A percentile compares a stretch with the other conserved stretches of the same genome.
Evolutionary conservation across 2,329 filamentous ascomycete species (phyloP).

Genomic region (Aquanectria penicillioides): DNA sequence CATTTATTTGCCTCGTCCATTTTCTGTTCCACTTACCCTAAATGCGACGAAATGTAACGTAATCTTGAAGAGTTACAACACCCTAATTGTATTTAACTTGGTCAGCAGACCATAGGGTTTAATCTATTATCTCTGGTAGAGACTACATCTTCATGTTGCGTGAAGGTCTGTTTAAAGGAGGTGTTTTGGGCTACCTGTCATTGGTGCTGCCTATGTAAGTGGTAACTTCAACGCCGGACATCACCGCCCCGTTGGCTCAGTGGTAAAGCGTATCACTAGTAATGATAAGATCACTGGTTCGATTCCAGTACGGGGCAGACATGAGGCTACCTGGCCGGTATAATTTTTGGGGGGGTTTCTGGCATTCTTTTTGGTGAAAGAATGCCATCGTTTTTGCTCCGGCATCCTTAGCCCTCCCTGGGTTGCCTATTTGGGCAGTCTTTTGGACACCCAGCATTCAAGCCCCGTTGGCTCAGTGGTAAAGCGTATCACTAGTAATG

Average conservation of each 20-base stretch:
- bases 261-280: slow-evolving; percentile 33
- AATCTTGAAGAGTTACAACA: too few species aligned
- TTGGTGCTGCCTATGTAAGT: neutral
- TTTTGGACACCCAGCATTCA: neutral
- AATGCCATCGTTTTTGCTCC: neutral
- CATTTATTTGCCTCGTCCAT: too few species aligned
- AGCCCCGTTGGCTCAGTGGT: slow-evolving; percentile 29
- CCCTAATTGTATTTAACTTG: too few species aligned
- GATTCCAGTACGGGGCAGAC: slow-evolving; percentile 28
- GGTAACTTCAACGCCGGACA: neutral
- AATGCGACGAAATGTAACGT: too few species aligned
- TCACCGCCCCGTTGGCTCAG: slow-evolving; percentile 28
- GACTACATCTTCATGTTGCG: too few species aligned
- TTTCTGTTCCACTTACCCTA: too few species aligned
- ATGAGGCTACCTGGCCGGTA: neutral
- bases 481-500: slow-evolving; percentile 31
- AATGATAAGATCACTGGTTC: slow-evolving; percentile 32
- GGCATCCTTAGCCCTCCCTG: too few species aligned
- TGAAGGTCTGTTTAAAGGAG: too few species aligned
- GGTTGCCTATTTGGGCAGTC: neutral
- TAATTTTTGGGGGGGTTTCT: neutral
- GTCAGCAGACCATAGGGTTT: too few species aligned
- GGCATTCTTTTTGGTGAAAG: neutral
- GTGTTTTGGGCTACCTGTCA: neutral
- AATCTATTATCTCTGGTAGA: too few species aligned